Conservation (phyloP, 345 rosid species). For the Noccaea bulbosa region DNA sequence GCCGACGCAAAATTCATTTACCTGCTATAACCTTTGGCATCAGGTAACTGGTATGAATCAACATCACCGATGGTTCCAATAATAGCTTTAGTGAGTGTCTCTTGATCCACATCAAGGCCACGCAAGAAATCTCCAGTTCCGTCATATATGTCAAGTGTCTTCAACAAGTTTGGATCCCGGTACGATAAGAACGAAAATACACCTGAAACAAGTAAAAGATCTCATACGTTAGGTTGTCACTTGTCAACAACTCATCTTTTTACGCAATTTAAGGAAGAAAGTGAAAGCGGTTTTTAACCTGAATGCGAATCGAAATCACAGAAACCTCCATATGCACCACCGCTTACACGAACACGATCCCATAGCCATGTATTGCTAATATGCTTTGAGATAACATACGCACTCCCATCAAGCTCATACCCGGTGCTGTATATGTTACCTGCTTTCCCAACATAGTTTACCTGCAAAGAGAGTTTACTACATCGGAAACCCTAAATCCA, state of each 20-base stretch:
- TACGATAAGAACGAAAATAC: constrained; percentile 87
- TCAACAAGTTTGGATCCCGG: constrained; percentile 90
- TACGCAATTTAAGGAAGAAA: not conserved
- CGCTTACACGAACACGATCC: constrained; percentile 96
- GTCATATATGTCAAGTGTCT: constrained; percentile 87
- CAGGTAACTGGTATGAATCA: constrained; percentile 94
- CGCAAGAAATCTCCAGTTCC: constrained; percentile 86
- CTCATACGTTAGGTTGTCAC: not conserved
- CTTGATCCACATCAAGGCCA: constrained; percentile 79
- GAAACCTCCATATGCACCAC: constrained; percentile 99
- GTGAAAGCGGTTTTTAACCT: constrained; percentile 48
- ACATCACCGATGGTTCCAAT: constrained; percentile 96
- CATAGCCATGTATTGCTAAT: constrained; percentile 95
- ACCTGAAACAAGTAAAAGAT: constrained; percentile 52
- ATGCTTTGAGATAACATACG: constrained; percentile 88
- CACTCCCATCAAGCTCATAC: constrained; percentile 83
- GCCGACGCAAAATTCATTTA: constrained; percentile 29
- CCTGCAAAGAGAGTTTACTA: constrained; percentile 52
- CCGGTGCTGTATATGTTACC: constrained; percentile 78
- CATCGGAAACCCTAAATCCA: not conserved
- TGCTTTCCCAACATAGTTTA: constrained; percentile 96
- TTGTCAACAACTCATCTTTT: not conserved
- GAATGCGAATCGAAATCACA: constrained; percentile 94
- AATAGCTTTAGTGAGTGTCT: constrained; percentile 85
- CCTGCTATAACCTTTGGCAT: constrained; percentile 99